Evolutionary conservation across 2,329 filamentous ascomycete genomes (phyloP).

Genomic region (Fusarium miscanthi): DNA sequence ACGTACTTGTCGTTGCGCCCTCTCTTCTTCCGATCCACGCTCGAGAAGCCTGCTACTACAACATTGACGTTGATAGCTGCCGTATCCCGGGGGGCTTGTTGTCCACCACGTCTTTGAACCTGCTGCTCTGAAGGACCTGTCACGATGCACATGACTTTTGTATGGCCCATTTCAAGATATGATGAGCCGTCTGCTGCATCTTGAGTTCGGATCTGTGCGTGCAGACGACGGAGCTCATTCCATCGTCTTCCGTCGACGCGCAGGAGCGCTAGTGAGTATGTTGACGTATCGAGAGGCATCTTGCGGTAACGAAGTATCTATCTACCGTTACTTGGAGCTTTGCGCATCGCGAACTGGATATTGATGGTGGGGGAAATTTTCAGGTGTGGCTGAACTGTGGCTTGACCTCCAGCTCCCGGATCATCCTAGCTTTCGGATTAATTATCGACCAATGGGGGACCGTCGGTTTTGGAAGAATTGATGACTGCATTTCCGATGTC

Average conservation of each 20-base stretch:
- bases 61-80: slow-evolving; percentile 82
- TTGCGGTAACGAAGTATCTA: slow-evolving; percentile 1
- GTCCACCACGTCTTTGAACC: slow-evolving; percentile 53
- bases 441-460: neutral
- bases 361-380: slow-evolving; percentile 45
- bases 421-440: slow-evolving; percentile 30
- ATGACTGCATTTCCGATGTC: slow-evolving; percentile 17
- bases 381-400: slow-evolving; percentile 42
- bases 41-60: slow-evolving; percentile 86
- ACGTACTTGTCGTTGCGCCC: slow-evolving; percentile 81
- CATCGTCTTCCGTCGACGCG: slow-evolving; percentile 88
- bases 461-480: slow-evolving; percentile 42
- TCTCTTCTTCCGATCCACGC: slow-evolving; percentile 83
- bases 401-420: slow-evolving; percentile 14
- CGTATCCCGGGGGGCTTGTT: slow-evolving; percentile 57
- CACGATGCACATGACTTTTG: slow-evolving; percentile 94
- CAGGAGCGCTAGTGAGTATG: slow-evolving; percentile 86
- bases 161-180: slow-evolving; percentile 97
- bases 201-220: slow-evolving; percentile 92
- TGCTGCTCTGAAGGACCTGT: slow-evolving; percentile 81
- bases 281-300: slow-evolving; percentile 96
- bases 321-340: neutral
- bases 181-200: slow-evolving; percentile 91
- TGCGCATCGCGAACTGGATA: slow-evolving; percentile 15
- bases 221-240: slow-evolving; percentile 93